These are phyloP conservation scores for Saturnispora quitensis DNA, from an alignment of 805 yeast genomes.

Conservation along the genomic window DNA sequence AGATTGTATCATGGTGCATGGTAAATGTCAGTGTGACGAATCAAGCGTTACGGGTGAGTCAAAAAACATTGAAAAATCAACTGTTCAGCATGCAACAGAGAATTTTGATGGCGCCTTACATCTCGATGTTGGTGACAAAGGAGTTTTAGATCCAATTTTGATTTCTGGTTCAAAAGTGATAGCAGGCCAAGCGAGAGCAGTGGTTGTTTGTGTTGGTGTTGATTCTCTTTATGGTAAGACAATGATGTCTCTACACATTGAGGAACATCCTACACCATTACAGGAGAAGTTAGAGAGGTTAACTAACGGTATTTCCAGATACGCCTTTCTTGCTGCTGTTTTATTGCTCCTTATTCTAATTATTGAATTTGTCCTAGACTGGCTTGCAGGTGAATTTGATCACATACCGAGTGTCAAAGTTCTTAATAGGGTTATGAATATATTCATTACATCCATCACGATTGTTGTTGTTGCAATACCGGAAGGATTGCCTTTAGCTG, in stretches of 20 bases:
- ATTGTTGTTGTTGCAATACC: constrained; percentile 98
- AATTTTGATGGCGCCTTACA: constrained; percentile 15
- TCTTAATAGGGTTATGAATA: constrained; percentile 76
- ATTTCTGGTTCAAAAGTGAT: constrained; percentile 87
- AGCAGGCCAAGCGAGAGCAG: constrained; percentile 76
- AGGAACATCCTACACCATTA: constrained; percentile 80
- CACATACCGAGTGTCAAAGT: constrained; percentile 54
- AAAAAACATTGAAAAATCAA: constrained; percentile 61
- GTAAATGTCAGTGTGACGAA: constrained; percentile 84
- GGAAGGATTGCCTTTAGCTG: constrained; percentile 96
- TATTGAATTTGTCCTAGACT: constrained; percentile 43
- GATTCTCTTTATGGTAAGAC: constrained; percentile 89
- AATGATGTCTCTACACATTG: constrained; percentile 75
- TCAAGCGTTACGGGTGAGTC: constrained; percentile 92
- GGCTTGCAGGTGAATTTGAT: constrained; percentile 22
- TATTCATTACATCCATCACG: constrained; percentile 85
- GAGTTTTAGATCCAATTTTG: constrained; percentile 66
- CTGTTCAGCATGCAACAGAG: constrained; percentile 38
- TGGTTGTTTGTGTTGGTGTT: constrained; percentile 85
- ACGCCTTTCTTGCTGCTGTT: constrained; percentile 79
- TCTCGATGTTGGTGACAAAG: constrained; percentile 32
- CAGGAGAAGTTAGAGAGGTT: constrained; percentile 71
- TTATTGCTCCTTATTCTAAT: constrained; percentile 74
- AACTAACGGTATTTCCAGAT: constrained; percentile 92
- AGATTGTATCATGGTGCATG: constrained; percentile 67